phyloP scores from a whole-genome alignment of 1,139 yeast genomes.

The Protomyces inundatus region DNA sequence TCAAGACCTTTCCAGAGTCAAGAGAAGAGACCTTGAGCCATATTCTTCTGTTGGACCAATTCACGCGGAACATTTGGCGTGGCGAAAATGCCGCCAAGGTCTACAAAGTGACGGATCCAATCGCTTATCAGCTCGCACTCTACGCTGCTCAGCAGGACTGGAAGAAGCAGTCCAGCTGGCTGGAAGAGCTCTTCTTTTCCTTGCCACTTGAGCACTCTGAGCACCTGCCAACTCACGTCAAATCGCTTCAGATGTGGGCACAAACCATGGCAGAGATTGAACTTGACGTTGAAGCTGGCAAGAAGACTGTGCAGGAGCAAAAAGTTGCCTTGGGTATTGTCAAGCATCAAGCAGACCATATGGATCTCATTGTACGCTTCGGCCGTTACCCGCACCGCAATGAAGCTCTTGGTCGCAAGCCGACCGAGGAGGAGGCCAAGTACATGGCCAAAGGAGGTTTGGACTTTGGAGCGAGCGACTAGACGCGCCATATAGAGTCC shows the following conservation, averaged over 20 bases:
- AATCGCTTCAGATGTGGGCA: neutral
- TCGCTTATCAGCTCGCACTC: neutral
- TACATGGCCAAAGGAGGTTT: neutral
- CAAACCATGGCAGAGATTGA: neutral
- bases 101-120: neutral
- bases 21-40: neutral
- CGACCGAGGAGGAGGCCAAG: neutral
- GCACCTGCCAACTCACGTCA: neutral
- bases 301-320: neutral
- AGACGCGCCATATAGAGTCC: neutral
- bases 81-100: conserved; percentile 3
- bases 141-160: neutral
- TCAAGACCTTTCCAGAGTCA: neutral
- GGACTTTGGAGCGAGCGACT: neutral
- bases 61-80: conserved; percentile 11
- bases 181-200: neutral
- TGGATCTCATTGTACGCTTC: neutral
- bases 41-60: conserved; percentile 15
- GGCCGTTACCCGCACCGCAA: conserved; percentile 12
- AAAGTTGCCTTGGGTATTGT: neutral
- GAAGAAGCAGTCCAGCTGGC: neutral
- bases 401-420: neutral
- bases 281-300: neutral
- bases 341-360: neutral
- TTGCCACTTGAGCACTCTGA: conserved; percentile 8